Evolutionary conservation across 2,329 filamentous ascomycete genomes (phyloP).

Genomic region (Nemania sp.): DNA sequence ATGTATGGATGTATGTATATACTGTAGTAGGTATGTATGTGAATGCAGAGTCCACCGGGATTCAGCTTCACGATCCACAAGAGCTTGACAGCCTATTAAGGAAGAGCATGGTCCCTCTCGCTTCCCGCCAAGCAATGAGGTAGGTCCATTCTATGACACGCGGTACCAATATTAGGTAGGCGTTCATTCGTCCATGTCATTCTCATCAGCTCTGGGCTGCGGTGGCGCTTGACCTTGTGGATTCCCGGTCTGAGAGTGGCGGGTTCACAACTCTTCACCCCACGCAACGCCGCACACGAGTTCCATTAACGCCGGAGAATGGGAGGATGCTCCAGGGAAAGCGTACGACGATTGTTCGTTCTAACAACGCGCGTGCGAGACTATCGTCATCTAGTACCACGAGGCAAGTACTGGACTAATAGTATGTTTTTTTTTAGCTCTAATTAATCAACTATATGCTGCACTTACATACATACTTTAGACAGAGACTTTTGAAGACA

Average conservation of each 20-base stretch:
- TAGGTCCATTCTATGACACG: slow-evolving; percentile 3
- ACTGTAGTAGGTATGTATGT: neutral
- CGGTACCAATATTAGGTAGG: neutral
- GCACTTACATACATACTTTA: neutral
- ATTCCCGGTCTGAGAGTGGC: slow-evolving; percentile 1
- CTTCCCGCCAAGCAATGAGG: neutral
- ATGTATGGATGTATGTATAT: no score
- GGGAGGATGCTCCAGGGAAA: neutral
- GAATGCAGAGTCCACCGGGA: neutral
- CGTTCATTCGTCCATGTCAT: neutral
- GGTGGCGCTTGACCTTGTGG: neutral
- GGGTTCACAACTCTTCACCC: slow-evolving; percentile 12
- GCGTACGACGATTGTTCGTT: neutral
- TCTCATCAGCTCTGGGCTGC: slow-evolving; percentile 19
- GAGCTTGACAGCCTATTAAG: neutral
- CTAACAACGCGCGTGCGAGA: neutral
- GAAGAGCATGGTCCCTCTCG: neutral
- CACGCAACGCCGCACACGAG: slow-evolving; percentile 11
- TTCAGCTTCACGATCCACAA: slow-evolving; percentile 2
- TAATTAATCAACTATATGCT: neutral
- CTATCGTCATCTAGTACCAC: neutral
- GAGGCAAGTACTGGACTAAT: neutral
- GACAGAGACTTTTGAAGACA: slow-evolving; percentile 2
- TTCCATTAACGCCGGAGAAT: neutral
- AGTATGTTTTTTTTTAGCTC: neutral